Evolutionary conservation across 768 basidiomycete species (phyloP).

Genomic region (Hypholoma sublateritium): DNA sequence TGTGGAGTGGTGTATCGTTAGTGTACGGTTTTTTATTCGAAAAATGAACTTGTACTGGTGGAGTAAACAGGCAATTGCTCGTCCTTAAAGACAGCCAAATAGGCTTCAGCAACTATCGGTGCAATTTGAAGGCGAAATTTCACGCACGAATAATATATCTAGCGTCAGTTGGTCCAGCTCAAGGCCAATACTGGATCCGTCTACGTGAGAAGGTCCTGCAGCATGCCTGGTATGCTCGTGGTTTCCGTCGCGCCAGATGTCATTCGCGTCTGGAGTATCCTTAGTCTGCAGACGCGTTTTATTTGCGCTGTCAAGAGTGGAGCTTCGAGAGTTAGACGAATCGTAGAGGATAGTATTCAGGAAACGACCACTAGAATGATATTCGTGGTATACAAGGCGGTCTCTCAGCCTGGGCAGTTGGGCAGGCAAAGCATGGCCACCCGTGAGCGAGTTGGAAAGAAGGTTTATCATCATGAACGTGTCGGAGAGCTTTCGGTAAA

Average conservation of each 20-base stretch:
- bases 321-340: not conserved
- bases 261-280: too few relatives aligned
- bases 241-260: too few relatives aligned
- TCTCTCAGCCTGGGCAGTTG: conserved; percentile 40
- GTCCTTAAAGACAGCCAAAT: conserved; percentile 26
- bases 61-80: conserved; percentile 44
- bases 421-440: conserved; percentile 35
- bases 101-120: not conserved
- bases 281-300: too few relatives aligned
- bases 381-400: conserved; percentile 43
- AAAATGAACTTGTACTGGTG: conserved; percentile 26
- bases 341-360: not conserved
- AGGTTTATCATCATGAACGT: conserved; percentile 41
- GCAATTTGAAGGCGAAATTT: not conserved
- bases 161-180: conserved; percentile 39
- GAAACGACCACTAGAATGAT: conserved; percentile 19
- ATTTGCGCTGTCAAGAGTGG: not conserved
- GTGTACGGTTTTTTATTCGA: not conserved
- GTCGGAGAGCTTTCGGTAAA: conserved; percentile 35
- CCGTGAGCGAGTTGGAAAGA: conserved; percentile 35
- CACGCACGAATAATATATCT: conserved; percentile 36
- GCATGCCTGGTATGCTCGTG: too few relatives aligned
- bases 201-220: not conserved
- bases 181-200: conserved; percentile 36
- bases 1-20: conserved; percentile 4